Evolutionary conservation across 495 filamentous ascomycete genomes (phyloP).

Genomic region (Xylaria bambusicola): DNA sequence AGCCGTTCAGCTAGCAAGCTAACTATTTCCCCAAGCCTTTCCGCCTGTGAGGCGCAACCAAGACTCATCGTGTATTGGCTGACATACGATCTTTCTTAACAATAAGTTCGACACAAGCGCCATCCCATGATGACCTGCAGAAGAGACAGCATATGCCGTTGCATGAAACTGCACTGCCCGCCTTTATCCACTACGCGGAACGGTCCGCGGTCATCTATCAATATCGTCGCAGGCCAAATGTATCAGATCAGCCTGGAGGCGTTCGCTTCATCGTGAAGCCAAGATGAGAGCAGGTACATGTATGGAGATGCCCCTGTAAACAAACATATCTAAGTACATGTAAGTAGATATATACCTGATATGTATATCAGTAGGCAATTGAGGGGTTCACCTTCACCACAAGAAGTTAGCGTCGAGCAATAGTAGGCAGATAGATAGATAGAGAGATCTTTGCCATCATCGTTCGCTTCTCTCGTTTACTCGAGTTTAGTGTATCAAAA

Average conservation of each 20-base stretch:
- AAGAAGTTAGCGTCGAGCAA: too few species aligned
- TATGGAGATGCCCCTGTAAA: too few species aligned
- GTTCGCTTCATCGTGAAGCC: background rate
- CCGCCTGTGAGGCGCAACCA: background rate
- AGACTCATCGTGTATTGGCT: background rate
- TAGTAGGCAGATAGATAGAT: too few species aligned
- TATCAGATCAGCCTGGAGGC: background rate
- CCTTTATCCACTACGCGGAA: background rate
- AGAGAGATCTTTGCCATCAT: too few species aligned
- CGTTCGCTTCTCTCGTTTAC: too few species aligned
- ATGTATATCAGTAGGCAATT: too few species aligned
- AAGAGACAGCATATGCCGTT: background rate
- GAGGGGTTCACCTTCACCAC: too few species aligned
- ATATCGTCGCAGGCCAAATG: background rate
- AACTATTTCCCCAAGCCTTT: background rate
- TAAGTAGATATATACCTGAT: background rate
- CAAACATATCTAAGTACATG: too few species aligned
- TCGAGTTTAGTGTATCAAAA: too few species aligned
- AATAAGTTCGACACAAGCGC: too few species aligned
- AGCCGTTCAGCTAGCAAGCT: background rate
- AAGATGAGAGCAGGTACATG: too few species aligned
- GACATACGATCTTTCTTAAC: slow-evolving; percentile 1
- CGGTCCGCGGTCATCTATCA: slow-evolving; percentile 1
- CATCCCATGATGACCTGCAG: background rate
- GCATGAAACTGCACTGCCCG: background rate